These are phyloP conservation scores for Adansonia madagascariensis DNA, from an alignment of 441 rosid species.

Conservation along the genomic window DNA sequence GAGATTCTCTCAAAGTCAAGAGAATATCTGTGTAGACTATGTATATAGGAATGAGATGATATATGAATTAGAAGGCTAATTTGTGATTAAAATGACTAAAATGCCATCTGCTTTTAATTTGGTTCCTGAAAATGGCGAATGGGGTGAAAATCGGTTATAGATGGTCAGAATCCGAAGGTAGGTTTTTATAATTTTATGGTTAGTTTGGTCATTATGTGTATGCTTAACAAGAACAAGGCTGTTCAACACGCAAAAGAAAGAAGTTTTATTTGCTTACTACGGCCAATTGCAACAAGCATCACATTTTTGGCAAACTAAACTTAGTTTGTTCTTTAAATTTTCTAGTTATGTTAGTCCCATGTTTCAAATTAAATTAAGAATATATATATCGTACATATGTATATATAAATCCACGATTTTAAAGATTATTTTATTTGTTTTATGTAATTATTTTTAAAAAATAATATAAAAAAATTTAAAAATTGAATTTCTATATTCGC, in stretches of 20 bases:
- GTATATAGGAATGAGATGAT: background rate
- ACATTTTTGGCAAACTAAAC: background rate
- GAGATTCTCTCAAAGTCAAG: constrained; percentile 6
- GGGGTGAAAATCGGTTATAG: background rate
- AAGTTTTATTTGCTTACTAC: too few relatives aligned
- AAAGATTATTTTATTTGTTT: too few relatives aligned
- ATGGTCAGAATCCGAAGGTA: constrained; percentile 2
- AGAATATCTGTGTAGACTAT: background rate
- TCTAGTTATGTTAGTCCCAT: background rate
- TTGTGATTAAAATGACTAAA: constrained; percentile 19
- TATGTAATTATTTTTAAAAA: too few relatives aligned
- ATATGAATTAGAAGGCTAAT: background rate
- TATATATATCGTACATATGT: too few relatives aligned
- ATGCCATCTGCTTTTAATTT: background rate
- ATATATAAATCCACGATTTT: too few relatives aligned
- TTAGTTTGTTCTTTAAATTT: too few relatives aligned
- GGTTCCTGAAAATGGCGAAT: background rate
- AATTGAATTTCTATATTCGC: too few relatives aligned
- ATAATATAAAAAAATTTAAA: too few relatives aligned
- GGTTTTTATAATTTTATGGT: background rate
- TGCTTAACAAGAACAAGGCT: background rate
- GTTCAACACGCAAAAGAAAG: too few relatives aligned
- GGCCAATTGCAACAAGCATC: too few relatives aligned
- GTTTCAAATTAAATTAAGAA: too few relatives aligned
- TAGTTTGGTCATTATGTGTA: constrained; percentile 1